Percentiles rank a stretch among this genome's conserved stretches.
Evolutionary conservation across 371 early-diverging fungal genomes (phyloP).

Genomic region (Nematocida ironsii): DNA sequence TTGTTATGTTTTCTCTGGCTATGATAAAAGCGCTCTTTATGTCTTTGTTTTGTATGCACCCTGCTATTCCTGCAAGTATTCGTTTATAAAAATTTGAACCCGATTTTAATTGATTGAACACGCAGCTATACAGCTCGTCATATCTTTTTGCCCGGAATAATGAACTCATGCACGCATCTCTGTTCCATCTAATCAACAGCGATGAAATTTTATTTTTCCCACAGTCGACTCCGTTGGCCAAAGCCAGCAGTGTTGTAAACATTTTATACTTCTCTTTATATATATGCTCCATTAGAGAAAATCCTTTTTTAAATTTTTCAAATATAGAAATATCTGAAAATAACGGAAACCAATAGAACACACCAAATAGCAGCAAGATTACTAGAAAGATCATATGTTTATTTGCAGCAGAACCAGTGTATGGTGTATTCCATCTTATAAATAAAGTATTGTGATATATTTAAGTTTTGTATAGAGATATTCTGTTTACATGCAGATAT

Average conservation of each 20-base stretch:
- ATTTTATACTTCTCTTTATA: constrained; percentile 1
- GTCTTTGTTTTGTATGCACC: not conserved
- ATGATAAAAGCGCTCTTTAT: not conserved
- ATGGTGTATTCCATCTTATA: too few species aligned
- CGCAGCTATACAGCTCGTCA: not conserved
- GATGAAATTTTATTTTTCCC: not conserved
- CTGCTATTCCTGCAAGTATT: not conserved
- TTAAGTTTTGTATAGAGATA: too few species aligned
- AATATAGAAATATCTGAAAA: too few species aligned
- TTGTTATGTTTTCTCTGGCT: not conserved
- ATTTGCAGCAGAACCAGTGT: too few species aligned
- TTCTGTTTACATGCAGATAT: too few species aligned
- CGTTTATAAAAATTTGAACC: not conserved
- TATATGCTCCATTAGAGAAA: not conserved
- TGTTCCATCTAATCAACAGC: not conserved
- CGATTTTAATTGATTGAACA: not conserved
- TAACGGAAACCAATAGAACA: too few species aligned
- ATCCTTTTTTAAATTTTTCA: not conserved
- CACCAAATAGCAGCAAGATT: too few species aligned
- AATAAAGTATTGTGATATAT: too few species aligned
- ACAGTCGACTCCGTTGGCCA: not conserved
- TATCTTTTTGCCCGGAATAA: not conserved
- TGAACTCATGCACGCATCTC: not conserved
- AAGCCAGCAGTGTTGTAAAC: not conserved
- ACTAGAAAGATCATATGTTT: too few species aligned